phyloP scores from a whole-genome alignment of 352 stramenopile genomes.

The Phytophthora niederhauseri region DNA sequence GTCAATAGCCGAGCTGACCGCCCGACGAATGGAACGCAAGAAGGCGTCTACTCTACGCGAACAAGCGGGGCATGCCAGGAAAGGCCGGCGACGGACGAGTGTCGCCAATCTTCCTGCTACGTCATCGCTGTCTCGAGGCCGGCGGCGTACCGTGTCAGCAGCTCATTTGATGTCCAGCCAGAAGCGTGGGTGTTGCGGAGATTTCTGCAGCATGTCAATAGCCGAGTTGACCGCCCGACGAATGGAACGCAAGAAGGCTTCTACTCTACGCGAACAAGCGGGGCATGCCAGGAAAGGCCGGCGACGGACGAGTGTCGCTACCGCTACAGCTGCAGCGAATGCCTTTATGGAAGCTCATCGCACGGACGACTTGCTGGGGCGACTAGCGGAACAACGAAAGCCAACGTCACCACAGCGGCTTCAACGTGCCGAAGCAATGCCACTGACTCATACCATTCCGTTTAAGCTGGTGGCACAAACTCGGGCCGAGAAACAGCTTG shows the following conservation, averaged over 20 bases:
- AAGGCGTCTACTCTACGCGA: constrained; percentile 28
- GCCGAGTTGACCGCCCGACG: constrained; percentile 44
- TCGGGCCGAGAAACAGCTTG: constrained; percentile 77
- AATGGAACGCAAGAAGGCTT: constrained; percentile 44
- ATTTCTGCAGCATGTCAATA: constrained; percentile 68
- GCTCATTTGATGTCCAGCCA: constrained; percentile 77
- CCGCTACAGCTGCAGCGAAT: constrained; percentile 55
- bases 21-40: constrained; percentile 48
- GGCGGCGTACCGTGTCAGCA: constrained; percentile 59
- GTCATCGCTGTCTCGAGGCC: constrained; percentile 60
- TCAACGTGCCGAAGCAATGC: constrained; percentile 29
- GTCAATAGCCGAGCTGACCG: constrained; percentile 42
- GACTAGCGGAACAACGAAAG: constrained; percentile 32
- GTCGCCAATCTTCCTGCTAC: too few species aligned
- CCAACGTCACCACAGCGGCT: constrained; percentile 44
- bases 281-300: constrained; percentile 20
- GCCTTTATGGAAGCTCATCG: constrained; percentile 58
- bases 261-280: constrained; percentile 16
- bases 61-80: constrained; percentile 8
- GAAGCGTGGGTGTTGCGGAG: constrained; percentile 70
- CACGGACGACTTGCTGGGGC: constrained; percentile 26
- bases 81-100: constrained; percentile 47
- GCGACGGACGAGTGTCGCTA: constrained; percentile 54
- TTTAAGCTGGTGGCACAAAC: constrained; percentile 87
- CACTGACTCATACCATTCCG: constrained; percentile 56